Base-by-base conservation (phyloP, 2,329 filamentous ascomycete genomes). In the Chaetomium globosum region DNA sequence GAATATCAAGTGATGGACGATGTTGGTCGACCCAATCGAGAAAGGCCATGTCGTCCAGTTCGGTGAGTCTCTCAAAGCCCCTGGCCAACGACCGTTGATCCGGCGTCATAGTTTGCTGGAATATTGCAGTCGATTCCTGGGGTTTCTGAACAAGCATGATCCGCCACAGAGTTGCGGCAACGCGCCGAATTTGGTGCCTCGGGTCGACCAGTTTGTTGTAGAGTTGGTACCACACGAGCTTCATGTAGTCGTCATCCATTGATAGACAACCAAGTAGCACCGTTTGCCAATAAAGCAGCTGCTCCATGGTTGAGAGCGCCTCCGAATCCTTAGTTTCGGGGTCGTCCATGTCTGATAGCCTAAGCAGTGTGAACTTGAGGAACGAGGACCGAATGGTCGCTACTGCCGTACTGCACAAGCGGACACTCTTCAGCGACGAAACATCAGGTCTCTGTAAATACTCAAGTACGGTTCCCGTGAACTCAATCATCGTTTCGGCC, bases 201-300 rank as follows among this genome's bases (percentile, higher is more conserved):
- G 84, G 80, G 61, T 92, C 92, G 8, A 95, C 87, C 43, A 98
- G 82, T 75, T 96, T 96, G 8, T 89, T 88, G 75, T 98, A 99
- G 3, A 99, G 86, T 67, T 97, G 87, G 73, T 97, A 98, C 82
- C 93, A 97, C 51, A 98, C 86, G 39, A 97, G 83, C 68, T 89
- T 90, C 72, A 97, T 85, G 73, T 91, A 91, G 10, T 92, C 88
- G n/a, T 91, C 87, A 53, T 97, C 92, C 7, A 85, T 82, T 3
- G 91, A 89, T 19, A 95, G 87, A 4, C 89, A 87, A 2, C 88
- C 89, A 19, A 99, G 81, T 19, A 99, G 87, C 21, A 97, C 91
- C 23, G 92, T 93, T 75, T 98, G 95, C 95, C 95, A 99, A 76
- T 97, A 98, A 0, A 92, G 87, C 72, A 99, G 86, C 74, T 93